Evolutionary conservation across 2,329 filamentous ascomycete species (phyloP).

Genomic region (Metarhizium guizhouense): DNA sequence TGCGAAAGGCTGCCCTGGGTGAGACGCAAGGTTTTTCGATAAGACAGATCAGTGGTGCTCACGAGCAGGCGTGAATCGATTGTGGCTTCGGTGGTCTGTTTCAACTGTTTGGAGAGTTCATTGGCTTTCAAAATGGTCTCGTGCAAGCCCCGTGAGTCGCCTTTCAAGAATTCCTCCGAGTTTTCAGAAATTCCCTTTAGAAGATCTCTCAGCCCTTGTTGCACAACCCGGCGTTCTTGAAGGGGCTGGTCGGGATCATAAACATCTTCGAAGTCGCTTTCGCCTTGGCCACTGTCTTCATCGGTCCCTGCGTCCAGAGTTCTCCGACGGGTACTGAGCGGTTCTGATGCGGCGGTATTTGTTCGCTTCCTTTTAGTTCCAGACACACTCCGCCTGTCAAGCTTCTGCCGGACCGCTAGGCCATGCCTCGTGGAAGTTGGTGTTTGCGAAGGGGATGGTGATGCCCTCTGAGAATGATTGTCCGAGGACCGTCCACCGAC

Average conservation of each 20-base stretch:
- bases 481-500: slow-evolving; percentile 10
- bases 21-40: slow-evolving; percentile 67
- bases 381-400: slow-evolving; percentile 12
- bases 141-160: slow-evolving; percentile 54
- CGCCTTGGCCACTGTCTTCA: slow-evolving; percentile 8
- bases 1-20: slow-evolving; percentile 63
- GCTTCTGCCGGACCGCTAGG: slow-evolving; percentile 18
- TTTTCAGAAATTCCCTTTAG: slow-evolving; percentile 53
- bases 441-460: slow-evolving; percentile 10
- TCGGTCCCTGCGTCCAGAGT: slow-evolving; percentile 10
- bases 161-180: slow-evolving; percentile 62
- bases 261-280: slow-evolving; percentile 26
- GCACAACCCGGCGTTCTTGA: slow-evolving; percentile 61
- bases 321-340: slow-evolving; percentile 14
- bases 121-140: slow-evolving; percentile 60
- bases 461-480: slow-evolving; percentile 11
- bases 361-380: slow-evolving; percentile 24
- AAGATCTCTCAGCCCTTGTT: slow-evolving; percentile 62
- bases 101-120: slow-evolving; percentile 56
- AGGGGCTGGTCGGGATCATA: slow-evolving; percentile 81
- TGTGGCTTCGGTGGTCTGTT: slow-evolving; percentile 83
- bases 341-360: slow-evolving; percentile 13
- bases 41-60: slow-evolving; percentile 68
- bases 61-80: slow-evolving; percentile 85
- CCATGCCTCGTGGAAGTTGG: slow-evolving; percentile 12